Evolutionary conservation across 768 basidiomycete species (phyloP).

Genomic region (Suillus fuscotomentosus): DNA sequence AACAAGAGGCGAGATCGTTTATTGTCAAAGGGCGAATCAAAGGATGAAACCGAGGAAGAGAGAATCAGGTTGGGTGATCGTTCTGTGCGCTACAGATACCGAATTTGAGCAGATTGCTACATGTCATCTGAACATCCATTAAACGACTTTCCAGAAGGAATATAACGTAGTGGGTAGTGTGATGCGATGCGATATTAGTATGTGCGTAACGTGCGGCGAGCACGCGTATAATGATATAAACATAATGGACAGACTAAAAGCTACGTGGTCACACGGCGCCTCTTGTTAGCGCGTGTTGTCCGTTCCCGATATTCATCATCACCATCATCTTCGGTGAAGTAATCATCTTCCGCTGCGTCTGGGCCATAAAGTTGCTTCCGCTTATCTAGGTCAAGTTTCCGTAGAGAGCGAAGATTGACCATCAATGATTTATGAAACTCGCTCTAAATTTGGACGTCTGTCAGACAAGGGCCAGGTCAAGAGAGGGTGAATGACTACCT

Average conservation of each 20-base stretch:
- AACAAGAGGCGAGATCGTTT: conserved; percentile 42
- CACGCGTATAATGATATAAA: conserved; percentile 5
- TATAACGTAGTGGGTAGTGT: conserved; percentile 22
- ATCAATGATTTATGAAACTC: conserved; percentile 68
- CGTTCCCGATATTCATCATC: conserved; percentile 32
- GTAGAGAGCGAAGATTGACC: conserved; percentile 55
- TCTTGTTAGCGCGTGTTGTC: conserved; percentile 27
- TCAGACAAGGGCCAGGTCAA: conserved; percentile 2
- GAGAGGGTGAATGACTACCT: conserved; percentile 40
- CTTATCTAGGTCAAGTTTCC: conserved; percentile 56
- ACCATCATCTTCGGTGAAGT: conserved; percentile 32
- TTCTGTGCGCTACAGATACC: conserved; percentile 28
- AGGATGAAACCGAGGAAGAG: conserved; percentile 20
- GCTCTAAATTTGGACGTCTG: conserved; percentile 38
- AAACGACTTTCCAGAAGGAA: conserved; percentile 4
- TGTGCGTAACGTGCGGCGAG: conserved; percentile 3
- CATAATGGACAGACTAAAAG: conserved; percentile 1
- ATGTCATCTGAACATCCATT: conserved; percentile 2
- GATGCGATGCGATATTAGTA: conserved; percentile 7
- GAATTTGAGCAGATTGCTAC: conserved; percentile 15
- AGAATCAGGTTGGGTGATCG: conserved; percentile 28
- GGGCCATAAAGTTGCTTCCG: conserved; percentile 42
- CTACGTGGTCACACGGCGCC: conserved; percentile 26
- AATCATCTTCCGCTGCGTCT: conserved; percentile 36
- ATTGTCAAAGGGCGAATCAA: conserved; percentile 17